phyloP scores from a whole-genome alignment of 208 protist species.

The Hexamita inflata region DNA sequence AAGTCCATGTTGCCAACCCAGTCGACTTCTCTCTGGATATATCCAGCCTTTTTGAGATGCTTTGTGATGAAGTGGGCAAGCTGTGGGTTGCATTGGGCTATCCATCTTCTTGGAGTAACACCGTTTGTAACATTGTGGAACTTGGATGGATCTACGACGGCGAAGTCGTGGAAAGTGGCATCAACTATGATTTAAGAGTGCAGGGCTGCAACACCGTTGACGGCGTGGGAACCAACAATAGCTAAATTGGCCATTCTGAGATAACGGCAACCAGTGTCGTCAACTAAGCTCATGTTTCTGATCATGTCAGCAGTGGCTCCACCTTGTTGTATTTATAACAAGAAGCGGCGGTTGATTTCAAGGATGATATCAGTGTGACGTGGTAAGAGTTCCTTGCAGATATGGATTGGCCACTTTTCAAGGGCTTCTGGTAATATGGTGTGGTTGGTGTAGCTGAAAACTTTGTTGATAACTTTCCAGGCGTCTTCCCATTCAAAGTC shows the following conservation, averaged over 20 bases:
- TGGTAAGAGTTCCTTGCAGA: constrained; percentile 56
- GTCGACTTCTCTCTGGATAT: constrained; percentile 28
- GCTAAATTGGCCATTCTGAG: constrained; percentile 52
- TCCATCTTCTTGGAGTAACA: constrained; percentile 63
- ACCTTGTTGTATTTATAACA: constrained; percentile 41
- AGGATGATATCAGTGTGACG: constrained; percentile 65
- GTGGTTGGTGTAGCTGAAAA: constrained; percentile 67
- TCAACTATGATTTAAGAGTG: constrained; percentile 60
- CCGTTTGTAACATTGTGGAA: constrained; percentile 70
- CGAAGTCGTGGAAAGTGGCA: constrained; percentile 54
- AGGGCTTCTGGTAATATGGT: constrained; percentile 65
- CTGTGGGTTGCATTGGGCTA: constrained; percentile 54
- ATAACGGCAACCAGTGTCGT: constrained; percentile 47
- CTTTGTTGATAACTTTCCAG: constrained; percentile 50
- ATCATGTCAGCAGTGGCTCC: constrained; percentile 34
- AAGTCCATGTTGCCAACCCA: constrained; percentile 52
- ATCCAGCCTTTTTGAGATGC: constrained; percentile 34
- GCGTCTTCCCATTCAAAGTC: constrained; percentile 53
- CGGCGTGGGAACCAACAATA: constrained; percentile 56
- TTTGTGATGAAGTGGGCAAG: constrained; percentile 51
- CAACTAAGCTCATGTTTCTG: constrained; percentile 52
- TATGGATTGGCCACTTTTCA: constrained; percentile 58
- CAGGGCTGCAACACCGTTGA: constrained; percentile 65
- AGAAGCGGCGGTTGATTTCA: constrained; percentile 60
- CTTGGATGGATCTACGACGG: constrained; percentile 55